Percentiles rank a stretch among this genome's conserved stretches.
phyloP scores from a whole-genome alignment of 768 basidiomycete species.

The Leccinum longicurvipes region DNA sequence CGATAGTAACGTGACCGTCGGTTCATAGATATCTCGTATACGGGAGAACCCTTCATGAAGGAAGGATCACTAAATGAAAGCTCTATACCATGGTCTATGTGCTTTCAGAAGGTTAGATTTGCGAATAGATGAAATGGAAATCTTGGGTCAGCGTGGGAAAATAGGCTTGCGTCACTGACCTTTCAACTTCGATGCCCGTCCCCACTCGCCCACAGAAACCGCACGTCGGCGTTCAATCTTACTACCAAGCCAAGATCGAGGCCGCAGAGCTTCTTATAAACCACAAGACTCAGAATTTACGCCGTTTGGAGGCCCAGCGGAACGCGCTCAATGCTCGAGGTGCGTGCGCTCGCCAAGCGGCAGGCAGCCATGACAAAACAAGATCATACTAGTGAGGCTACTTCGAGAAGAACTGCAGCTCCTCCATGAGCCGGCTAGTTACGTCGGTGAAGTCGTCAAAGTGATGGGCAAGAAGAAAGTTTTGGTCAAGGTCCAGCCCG shows the following conservation, averaged over 20 bases:
- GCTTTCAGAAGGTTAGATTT: too few species aligned
- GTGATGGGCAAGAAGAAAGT: conserved; percentile 99
- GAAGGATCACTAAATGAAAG: too few species aligned
- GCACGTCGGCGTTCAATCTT: conserved; percentile 75
- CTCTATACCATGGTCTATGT: too few species aligned
- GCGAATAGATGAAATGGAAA: too few species aligned
- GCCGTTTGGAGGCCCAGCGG: conserved; percentile 93
- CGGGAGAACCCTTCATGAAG: too few species aligned
- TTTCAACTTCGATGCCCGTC: conserved; percentile 37
- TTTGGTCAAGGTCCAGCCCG: conserved; percentile 95
- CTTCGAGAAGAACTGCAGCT: conserved; percentile 90
- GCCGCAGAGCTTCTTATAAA: conserved; percentile 90
- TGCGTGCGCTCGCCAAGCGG: conserved; percentile 32
- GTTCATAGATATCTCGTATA: too few species aligned
- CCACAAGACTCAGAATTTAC: conserved; percentile 93
- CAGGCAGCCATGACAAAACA: background rate
- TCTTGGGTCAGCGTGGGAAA: too few species aligned
- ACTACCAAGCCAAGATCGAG: conserved; percentile 96
- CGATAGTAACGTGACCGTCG: too few species aligned
- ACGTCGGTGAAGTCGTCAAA: conserved; percentile 97
- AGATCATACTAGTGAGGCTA: conserved; percentile 67
- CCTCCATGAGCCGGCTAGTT: conserved; percentile 92
- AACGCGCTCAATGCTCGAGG: conserved; percentile 97
- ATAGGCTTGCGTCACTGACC: background rate
- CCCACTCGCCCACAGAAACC: conserved; percentile 35